Evolutionary conservation across 2,329 filamentous ascomycete species (phyloP).

Genomic region (Dactylella cylindrospora): DNA sequence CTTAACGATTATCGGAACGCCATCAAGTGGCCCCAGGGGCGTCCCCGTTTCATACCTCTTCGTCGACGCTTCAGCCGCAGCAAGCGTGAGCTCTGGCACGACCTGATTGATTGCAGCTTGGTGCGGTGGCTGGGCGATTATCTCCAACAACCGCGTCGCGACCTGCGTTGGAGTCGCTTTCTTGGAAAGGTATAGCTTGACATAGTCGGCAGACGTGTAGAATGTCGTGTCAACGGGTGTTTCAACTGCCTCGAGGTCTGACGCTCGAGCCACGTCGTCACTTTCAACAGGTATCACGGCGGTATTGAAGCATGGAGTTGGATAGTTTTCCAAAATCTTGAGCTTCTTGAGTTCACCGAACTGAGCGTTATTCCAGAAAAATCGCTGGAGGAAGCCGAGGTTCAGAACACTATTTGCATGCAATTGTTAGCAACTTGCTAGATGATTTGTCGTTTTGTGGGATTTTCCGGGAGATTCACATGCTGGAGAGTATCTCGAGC

Average conservation of each 20-base stretch:
- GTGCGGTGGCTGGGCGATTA: constrained; percentile 53
- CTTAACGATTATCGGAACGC: constrained; percentile 72
- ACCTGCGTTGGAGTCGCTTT: constrained; percentile 58
- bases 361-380: constrained; percentile 70
- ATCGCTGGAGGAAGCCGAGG: constrained; percentile 63
- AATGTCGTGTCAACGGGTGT: constrained; percentile 55
- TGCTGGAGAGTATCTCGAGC: constrained; percentile 18
- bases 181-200: constrained; percentile 61
- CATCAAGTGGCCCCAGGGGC: constrained; percentile 66
- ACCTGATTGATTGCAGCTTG: constrained; percentile 39
- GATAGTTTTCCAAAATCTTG: constrained; percentile 58
- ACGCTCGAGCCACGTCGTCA: constrained; percentile 47
- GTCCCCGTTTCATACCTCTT: constrained; percentile 54
- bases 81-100: constrained; percentile 56
- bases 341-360: constrained; percentile 63
- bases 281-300: constrained; percentile 54
- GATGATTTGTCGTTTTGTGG: constrained; percentile 5
- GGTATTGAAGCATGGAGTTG: constrained; percentile 56
- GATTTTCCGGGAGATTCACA: constrained; percentile 23
- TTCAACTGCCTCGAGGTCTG: constrained; percentile 54
- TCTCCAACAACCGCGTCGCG: constrained; percentile 58
- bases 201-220: constrained; percentile 76
- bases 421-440: constrained; percentile 48
- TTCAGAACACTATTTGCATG: constrained; percentile 60
- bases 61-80: constrained; percentile 61